Evolutionary conservation across 2,329 filamentous ascomycete species (phyloP).

Genomic region (Conoideocrella luteorostrata): DNA sequence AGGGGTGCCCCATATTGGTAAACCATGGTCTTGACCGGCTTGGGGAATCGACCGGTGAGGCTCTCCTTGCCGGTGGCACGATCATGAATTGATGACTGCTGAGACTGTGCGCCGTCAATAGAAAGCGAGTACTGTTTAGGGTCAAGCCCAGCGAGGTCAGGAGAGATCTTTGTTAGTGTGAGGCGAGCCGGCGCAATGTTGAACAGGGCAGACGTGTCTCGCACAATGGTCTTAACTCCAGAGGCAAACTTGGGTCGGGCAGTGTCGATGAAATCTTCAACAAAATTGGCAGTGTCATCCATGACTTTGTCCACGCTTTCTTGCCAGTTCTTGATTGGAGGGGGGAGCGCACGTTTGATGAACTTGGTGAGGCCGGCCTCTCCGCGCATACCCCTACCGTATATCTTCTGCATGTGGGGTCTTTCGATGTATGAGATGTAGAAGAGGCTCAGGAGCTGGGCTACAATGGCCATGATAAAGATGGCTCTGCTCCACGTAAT

Average conservation of each 20-base stretch:
- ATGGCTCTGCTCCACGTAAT: conserved; percentile 87
- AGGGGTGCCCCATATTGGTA: conserved; percentile 90
- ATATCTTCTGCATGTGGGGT: conserved; percentile 97
- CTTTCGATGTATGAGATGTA: conserved; percentile 94
- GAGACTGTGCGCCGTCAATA: conserved; percentile 60
- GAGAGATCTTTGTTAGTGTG: conserved; percentile 71
- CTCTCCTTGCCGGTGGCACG: conserved; percentile 68
- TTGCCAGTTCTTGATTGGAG: conserved; percentile 75
- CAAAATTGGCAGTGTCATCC: conserved; percentile 78
- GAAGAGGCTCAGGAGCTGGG: conserved; percentile 75
- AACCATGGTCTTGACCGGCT: conserved; percentile 65
- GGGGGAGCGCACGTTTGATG: conserved; percentile 77
- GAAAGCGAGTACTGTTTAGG: conserved; percentile 73
- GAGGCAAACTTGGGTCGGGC: conserved; percentile 81
- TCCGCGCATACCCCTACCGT: conserved; percentile 73
- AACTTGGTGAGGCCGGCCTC: conserved; percentile 91
- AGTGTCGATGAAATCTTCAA: conserved; percentile 83
- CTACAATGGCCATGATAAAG: conserved; percentile 77
- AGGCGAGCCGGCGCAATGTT: conserved; percentile 83
- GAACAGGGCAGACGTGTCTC: conserved; percentile 82
- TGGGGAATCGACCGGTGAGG: conserved; percentile 59
- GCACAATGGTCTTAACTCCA: conserved; percentile 79
- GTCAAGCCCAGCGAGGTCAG: conserved; percentile 73
- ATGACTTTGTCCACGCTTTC: conserved; percentile 82
- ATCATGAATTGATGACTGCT: conserved; percentile 44